A percentile compares a stretch with the other conserved stretches of the same genome.
Evolutionary conservation across 1,139 yeast species (phyloP).

Genomic region (Debaryomycetaceae sp.): DNA sequence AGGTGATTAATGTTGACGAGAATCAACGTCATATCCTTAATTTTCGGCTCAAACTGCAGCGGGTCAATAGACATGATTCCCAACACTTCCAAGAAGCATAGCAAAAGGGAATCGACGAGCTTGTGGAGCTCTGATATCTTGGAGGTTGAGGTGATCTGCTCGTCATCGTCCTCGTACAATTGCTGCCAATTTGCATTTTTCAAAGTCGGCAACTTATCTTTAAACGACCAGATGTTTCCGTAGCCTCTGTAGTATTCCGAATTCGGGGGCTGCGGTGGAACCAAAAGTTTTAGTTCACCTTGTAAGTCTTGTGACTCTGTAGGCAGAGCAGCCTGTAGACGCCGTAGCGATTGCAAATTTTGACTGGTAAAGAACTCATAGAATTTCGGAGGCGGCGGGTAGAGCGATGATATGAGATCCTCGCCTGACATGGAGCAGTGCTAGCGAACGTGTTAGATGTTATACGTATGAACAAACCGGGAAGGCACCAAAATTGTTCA

Average conservation of each 20-base stretch:
- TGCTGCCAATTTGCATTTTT: slow-evolving; percentile 61
- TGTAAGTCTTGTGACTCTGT: slow-evolving; percentile 7
- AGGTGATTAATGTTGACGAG: slow-evolving; percentile 77
- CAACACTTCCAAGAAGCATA: slow-evolving; percentile 63
- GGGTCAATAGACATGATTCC: slow-evolving; percentile 69
- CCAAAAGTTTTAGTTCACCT: slow-evolving; percentile 40
- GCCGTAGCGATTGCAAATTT: slow-evolving; percentile 31
- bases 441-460: no score
- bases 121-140: slow-evolving; percentile 61
- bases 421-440: slow-evolving; percentile 16
- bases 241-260: slow-evolving; percentile 62
- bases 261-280: slow-evolving; percentile 58
- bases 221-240: slow-evolving; percentile 73
- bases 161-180: slow-evolving; percentile 41
- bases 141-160: slow-evolving; percentile 35
- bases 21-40: slow-evolving; percentile 64
- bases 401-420: slow-evolving; percentile 51
- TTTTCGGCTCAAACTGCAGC: slow-evolving; percentile 48
- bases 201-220: slow-evolving; percentile 59
- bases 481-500: background rate
- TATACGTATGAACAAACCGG: background rate
- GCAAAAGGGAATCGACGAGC: slow-evolving; percentile 54
- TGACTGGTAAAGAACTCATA: slow-evolving; percentile 57
- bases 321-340: slow-evolving; percentile 1
- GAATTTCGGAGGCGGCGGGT: slow-evolving; percentile 82